Base-by-base conservation (phyloP, 768 basidiomycete genomes). In the Phylloporus sp. region DNA sequence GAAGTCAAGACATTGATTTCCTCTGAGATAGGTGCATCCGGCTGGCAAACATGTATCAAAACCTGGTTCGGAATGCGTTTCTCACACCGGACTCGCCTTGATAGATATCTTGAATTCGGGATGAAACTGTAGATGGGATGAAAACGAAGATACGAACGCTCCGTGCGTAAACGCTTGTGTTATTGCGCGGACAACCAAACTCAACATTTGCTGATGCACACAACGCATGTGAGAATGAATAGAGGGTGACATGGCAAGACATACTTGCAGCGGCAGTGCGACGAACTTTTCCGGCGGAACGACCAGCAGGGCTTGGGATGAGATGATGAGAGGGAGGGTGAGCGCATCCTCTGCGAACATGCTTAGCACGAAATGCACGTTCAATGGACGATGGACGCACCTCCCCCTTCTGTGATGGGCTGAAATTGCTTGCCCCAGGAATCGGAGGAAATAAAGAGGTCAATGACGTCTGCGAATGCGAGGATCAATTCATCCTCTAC, bases 381-480 rank as follows among this genome's bases (percentile, higher is more conserved):
- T 31, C 48, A 37, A 27, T 23, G 17, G 24, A 9, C 23, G 32
- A 26, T 44, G 10, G n/a, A 49, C 65, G 67, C 67, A 60, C 68
- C 68, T 48, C 53, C 69, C 57, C 67, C 73, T 53, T 76, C 72
- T 6, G 72, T 68, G 15, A 69, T 68, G n/a, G 77, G 75, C 46
- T 73, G 73, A 58, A 87, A 88, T 55, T 89, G 85, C 42, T 71
- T 75, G 58, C 83, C 80, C 86, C 86, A 88, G 14, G 70, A 70
- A 38, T 61, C 64, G 5, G 69, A 65, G 7, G 59, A 60, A 15
- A 59, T 55, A 50, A 82, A 80, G 10, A 74, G 65, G 54, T 89
- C 86, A 61, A 89, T 77, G 20, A 84, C 76, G 59, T 89, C 86
- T 8, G 88, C 86, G 22, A 88, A 69, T 4, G 84, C 78, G 22